Evolutionary conservation across 2,329 filamentous ascomycete species (phyloP).

Genomic region (Falciphora oryzae): DNA sequence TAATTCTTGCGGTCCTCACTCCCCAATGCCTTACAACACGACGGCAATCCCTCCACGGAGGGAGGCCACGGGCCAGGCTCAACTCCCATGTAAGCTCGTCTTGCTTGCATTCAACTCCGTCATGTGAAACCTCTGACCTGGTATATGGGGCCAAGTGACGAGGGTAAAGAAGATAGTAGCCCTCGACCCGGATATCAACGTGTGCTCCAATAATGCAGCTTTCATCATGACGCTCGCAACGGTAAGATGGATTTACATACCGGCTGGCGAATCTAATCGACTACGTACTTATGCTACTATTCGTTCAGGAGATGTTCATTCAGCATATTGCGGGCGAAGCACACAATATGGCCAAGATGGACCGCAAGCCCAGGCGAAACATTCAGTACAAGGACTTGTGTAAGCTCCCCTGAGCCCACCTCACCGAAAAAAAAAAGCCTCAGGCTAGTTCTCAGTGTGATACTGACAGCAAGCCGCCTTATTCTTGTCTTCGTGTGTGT

Average conservation of each 20-base stretch:
- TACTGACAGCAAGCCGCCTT: slow-evolving; percentile 4
- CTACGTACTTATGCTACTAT: background rate
- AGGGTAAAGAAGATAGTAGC: slow-evolving; percentile 94
- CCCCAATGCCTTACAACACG: slow-evolving; percentile 81
- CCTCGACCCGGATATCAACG: slow-evolving; percentile 75
- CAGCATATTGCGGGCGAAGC: slow-evolving; percentile 83
- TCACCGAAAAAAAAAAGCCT: background rate
- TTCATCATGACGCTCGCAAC: slow-evolving; percentile 92
- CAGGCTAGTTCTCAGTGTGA: background rate
- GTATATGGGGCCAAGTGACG: slow-evolving; percentile 55
- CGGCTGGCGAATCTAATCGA: background rate
- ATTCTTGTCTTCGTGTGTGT: too few relatives aligned
- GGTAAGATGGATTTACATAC: slow-evolving; percentile 35
- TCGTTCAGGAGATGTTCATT: slow-evolving; percentile 81
- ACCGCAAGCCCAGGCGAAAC: slow-evolving; percentile 86
- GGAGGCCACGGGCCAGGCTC: slow-evolving; percentile 78
- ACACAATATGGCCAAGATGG: slow-evolving; percentile 82
- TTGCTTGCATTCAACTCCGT: background rate
- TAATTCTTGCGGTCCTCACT: too few relatives aligned
- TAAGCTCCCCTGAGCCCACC: slow-evolving; percentile 31
- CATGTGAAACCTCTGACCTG: background rate
- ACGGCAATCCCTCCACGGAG: slow-evolving; percentile 72
- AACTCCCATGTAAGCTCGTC: slow-evolving; percentile 66
- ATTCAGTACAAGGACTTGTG: slow-evolving; percentile 94
- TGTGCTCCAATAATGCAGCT: slow-evolving; percentile 88